Evolutionary conservation across 169 alveolate species (phyloP).

Genomic region (Cryptosporidium xiaoi): DNA sequence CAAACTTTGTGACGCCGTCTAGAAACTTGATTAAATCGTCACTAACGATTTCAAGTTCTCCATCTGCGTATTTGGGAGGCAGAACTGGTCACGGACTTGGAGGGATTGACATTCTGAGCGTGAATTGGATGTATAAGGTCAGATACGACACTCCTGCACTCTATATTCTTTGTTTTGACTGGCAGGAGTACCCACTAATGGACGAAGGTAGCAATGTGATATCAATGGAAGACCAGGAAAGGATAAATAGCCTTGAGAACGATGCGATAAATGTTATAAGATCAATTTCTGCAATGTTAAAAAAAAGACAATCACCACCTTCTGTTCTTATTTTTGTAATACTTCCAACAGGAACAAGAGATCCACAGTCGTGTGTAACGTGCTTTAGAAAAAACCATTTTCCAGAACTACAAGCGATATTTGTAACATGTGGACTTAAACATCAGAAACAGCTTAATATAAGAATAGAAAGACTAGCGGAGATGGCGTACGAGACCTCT

Average conservation of each 20-base stretch:
- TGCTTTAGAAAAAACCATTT: conserved; percentile 66
- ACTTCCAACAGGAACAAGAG: conserved; percentile 69
- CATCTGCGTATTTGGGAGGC: conserved; percentile 13
- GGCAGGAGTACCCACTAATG: conserved; percentile 45
- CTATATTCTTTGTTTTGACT: conserved; percentile 56
- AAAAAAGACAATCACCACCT: conserved; percentile 68
- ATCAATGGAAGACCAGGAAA: background rate
- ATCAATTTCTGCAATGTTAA: conserved; percentile 14
- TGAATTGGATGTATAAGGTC: conserved; percentile 65
- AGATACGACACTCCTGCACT: conserved; percentile 72
- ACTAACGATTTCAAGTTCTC: conserved; percentile 21
- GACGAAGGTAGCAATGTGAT: background rate
- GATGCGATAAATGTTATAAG: conserved; percentile 38
- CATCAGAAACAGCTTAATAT: conserved; percentile 61
- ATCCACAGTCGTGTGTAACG: conserved; percentile 67
- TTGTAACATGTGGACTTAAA: conserved; percentile 63
- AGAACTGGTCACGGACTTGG: conserved; percentile 20
- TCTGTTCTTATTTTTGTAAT: conserved; percentile 65
- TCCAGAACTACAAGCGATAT: conserved; percentile 65
- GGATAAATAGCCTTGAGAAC: conserved; percentile 22
- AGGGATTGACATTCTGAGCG: conserved; percentile 49
- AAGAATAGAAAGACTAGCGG: conserved; percentile 63
- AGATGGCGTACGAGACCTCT: conserved; percentile 69
- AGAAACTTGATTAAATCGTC: conserved; percentile 14
- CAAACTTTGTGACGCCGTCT: conserved; percentile 44